Base-by-base conservation (phyloP, 2,329 filamentous ascomycete species). In the Sporothrix humicola region DNA sequence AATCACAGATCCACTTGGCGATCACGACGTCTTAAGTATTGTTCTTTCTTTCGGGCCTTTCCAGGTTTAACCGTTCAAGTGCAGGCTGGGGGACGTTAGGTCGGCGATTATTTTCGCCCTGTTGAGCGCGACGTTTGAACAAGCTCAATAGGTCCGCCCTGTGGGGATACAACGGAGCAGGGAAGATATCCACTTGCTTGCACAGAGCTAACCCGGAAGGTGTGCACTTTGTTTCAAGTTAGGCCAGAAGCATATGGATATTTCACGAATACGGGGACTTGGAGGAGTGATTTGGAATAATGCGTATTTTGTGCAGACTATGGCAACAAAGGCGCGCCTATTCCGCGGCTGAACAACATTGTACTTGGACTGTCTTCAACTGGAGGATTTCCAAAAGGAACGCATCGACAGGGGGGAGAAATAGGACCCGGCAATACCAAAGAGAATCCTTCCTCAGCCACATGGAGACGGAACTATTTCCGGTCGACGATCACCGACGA, bases 31-130 rank as follows among this genome's bases (percentile, higher is more conserved):
- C 54, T 58, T 26, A 26, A 26, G 23, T 26, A 23, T 58, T 58
- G 20, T 58, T 58, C 54, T 58, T 26, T 58, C 20, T 23, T 26
- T 58, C 54, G 54, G 54, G 20, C 54, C 54, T 58, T 58, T 58
- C 20, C 54, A 58, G 20, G 20, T 23, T 13, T 8, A 13, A 26
- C 23, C 23, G 23, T 26, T 26, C 23, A 26, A 23, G 54, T 58
- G 20, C 54, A 58, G 8, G 54, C 20, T 12, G 26, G 54, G n/a
- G 6, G 3, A 54, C 50, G 20, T 15, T 12, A 58, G 54, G 54
- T 58, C 54, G 20, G 54, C 54, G 54, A 58, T 23, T 9, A 58
- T 23, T 26, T 58, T 52, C 15, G 50, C 50, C 50, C 23, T 13
- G 23, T 26, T 58, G 20, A 13, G 13, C 23, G 20, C 54, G 54